Base-by-base conservation (phyloP, 495 filamentous ascomycete genomes). In the Podospora appendiculata region DNA sequence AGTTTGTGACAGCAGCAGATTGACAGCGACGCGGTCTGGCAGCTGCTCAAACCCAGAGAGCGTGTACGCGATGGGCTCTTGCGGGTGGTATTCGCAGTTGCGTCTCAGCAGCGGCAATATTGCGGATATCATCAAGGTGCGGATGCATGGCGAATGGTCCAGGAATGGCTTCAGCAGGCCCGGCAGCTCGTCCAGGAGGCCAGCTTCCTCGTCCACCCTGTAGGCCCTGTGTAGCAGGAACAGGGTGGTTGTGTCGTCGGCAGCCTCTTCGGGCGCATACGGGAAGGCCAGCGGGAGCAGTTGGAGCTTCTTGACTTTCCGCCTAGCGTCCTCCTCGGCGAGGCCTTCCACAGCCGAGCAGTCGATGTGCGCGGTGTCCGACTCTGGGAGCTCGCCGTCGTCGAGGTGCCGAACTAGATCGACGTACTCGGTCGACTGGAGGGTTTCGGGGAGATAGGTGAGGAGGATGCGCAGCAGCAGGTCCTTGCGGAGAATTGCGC, bases 31-130 rank as follows among this genome's bases (percentile, higher is more conserved):
- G 48, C 71, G 67, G 42, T 79, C 82, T 45, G 83, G 80, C 41
- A 93, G 60, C 0, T 70, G 71, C 48, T 88, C 81, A 55, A 89
- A 85, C 0, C 61, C 67, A 14, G 72, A 68, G 16, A 94, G 69
- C 3, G 83, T 81, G 35, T 81, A 70, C 8, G 70, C 58, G 11
- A 73, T 68, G 12, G 75, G 77, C 10, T 78, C 74, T 32, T 78
- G 66, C 0, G 86, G 80, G 55, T 95, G 87, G 60, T 89, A 93
- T 71, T 93, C 89, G 63, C 87, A 87, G 59, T 87, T 87, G n/a
- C 90, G 74, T 48, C 90, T 79, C 13, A 92, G 69, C 1, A 95
- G 73, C 0, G 90, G 90, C 18, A 96, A 71, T 16, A 94, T 72
- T 16, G 77, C 83, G 1, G 90, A 90, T 32, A 94, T 78, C 61